Base-by-base conservation (phyloP, 1,284 basidiomycete species). In the Austroboletus novae-zelandiae region DNA sequence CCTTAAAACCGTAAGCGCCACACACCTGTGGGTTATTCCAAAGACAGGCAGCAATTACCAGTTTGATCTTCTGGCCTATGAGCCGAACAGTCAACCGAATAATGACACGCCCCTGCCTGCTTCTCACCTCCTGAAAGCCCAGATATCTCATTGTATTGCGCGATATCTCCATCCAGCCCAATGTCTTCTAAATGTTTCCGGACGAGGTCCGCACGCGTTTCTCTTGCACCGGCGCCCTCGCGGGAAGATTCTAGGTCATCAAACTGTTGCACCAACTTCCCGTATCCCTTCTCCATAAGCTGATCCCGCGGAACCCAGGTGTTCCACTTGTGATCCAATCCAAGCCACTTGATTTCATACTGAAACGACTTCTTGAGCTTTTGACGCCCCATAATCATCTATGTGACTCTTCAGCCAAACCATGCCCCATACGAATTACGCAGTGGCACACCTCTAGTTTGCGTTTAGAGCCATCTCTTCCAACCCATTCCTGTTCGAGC, bases 271-370 rank as follows among this genome's bases (percentile, higher is more conserved):
- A 98, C 82, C 41, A 97, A 70, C 74, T 98, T 99, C 53, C 47
- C 60, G 75, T 95, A 98, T 17, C 96, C 95, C 67, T 95, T 93
- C 58, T 82, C 79, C 36, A 98, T 69, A 36, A 99, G 77, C 40
- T 93, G 85, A 41, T 98, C 95, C 44, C 96, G 89, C 13, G 92
- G 81, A 46, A 99, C 80, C 94, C 94, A 98, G 5, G 92, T 88
- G 72, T 99, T 99, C 78, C 80, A 88, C 67, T 81, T 86, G 77
- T 98, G 96, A 68, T 94, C 90, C 51, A 94, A 71, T n/a, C 92
- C 92, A 55, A 84, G 82, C 92, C 94, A 99, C 74, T 99, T 99
- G 74, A 98, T 79, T 72, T 98, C 94, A 69, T 98, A 98, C 71
- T 93, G 94, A 71, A 94, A 84, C 43, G 86, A 82, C 74, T 98